Evolutionary conservation across 441 rosid genomes (phyloP).

Genomic region (Gossypium gossypioides): DNA sequence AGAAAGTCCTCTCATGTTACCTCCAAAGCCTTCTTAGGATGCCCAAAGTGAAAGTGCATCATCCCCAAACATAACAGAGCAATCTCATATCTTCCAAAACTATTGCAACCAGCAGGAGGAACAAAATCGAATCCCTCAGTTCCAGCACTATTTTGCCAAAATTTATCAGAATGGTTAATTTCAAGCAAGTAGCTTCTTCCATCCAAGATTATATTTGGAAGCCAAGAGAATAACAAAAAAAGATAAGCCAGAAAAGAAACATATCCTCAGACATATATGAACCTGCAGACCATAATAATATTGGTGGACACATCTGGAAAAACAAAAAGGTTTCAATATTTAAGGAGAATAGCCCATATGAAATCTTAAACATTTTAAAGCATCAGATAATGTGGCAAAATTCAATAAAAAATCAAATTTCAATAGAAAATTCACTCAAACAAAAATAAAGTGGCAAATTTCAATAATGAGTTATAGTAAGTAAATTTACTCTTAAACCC

Average conservation of each 20-base stretch:
- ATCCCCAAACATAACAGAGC: constrained; percentile 82
- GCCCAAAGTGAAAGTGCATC: constrained; percentile 96
- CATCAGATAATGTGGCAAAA: not conserved
- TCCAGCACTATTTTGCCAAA: constrained; percentile 82
- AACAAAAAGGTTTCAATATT: not conserved
- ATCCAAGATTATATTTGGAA: constrained; percentile 11
- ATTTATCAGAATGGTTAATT: constrained; percentile 31
- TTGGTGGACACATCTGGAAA: not conserved
- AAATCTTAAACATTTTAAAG: not conserved
- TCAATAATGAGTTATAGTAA: not conserved
- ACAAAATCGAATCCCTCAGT: constrained; percentile 76
- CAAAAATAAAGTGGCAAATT: not conserved
- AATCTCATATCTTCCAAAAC: constrained; percentile 66
- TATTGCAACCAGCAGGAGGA: constrained; percentile 47
- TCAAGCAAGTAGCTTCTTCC: constrained; percentile 15
- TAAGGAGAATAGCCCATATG: not conserved
- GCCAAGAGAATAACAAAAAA: not conserved
- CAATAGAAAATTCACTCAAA: not conserved
- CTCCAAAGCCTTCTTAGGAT: constrained; percentile 87
- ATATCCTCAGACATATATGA: not conserved
- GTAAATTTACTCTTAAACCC: not conserved
- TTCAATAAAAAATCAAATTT: not conserved
- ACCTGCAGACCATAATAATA: not conserved
- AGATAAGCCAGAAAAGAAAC: not conserved
- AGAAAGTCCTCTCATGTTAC: constrained; percentile 29